Conservation (phyloP, 1,284 basidiomycete genomes). For the Ustilago sp. region DNA sequence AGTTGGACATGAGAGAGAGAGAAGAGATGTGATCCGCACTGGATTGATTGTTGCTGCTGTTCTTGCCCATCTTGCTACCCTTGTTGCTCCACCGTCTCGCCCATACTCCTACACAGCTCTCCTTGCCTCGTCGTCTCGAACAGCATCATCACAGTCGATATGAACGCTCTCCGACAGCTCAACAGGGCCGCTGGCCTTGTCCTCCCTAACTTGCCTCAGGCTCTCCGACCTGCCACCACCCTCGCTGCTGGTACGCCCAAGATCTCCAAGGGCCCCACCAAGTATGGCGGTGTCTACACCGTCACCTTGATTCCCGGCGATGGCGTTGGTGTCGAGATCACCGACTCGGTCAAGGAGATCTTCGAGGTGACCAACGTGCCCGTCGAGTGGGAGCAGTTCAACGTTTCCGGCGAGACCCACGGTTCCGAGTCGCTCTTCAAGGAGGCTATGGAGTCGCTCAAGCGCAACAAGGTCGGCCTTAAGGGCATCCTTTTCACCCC, state of each 20-base stretch:
- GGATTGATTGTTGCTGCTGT: not conserved
- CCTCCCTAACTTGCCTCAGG: constrained; percentile 50
- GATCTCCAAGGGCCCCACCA: constrained; percentile 82
- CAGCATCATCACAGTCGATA: constrained; percentile 34
- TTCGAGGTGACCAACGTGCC: constrained; percentile 97
- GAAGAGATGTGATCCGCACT: not conserved
- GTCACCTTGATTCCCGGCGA: constrained; percentile 69
- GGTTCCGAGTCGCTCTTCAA: constrained; percentile 94
- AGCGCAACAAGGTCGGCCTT: constrained; percentile 96
- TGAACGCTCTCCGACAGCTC: constrained; percentile 55
- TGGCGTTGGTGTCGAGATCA: constrained; percentile 91
- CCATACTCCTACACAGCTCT: constrained; percentile 28
- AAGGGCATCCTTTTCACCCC: constrained; percentile 99
- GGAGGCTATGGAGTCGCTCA: constrained; percentile 89
- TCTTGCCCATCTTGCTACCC: not conserved
- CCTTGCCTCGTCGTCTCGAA: constrained; percentile 7
- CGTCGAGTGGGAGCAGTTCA: constrained; percentile 99
- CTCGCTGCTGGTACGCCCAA: constrained; percentile 83
- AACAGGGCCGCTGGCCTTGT: constrained; percentile 50
- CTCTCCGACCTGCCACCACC: constrained; percentile 75
- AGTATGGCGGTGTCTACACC: constrained; percentile 87
- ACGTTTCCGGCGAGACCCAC: constrained; percentile 95
- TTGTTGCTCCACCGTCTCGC: constrained; percentile 18
- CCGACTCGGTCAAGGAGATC: constrained; percentile 98
- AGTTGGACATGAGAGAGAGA: not conserved